A percentile compares a stretch with the other conserved stretches of the same genome.
phyloP scores from a whole-genome alignment of 257 asterid species.

The Nicotiana undulata region DNA sequence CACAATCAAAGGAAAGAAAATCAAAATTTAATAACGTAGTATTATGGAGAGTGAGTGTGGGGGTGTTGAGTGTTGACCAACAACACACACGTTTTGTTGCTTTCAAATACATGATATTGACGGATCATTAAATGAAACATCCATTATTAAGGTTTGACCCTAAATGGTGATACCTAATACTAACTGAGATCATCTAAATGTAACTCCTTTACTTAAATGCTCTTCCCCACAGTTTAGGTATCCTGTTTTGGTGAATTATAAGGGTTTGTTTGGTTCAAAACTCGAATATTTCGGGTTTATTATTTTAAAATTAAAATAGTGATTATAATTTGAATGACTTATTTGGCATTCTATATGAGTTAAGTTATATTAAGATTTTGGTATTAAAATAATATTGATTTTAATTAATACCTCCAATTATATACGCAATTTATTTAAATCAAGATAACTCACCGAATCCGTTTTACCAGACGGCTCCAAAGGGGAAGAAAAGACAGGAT shows the following conservation, averaged over 20 bases:
- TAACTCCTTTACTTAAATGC: not conserved
- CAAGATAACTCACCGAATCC: no score
- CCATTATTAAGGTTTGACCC: slow-evolving; percentile 27
- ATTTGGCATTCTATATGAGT: no score
- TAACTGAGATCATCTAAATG: not conserved
- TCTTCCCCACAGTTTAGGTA: not conserved
- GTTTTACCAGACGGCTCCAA: no score
- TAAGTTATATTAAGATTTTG: no score
- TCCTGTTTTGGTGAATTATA: not conserved
- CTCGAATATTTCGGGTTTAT: no score
- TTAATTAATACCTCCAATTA: no score
- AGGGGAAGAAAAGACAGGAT: not conserved
- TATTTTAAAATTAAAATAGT: no score
- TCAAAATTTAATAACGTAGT: not conserved
- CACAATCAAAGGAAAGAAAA: not conserved
- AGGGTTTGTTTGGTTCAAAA: no score
- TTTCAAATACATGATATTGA: slow-evolving; percentile 1
- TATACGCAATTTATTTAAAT: no score
- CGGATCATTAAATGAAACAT: slow-evolving; percentile 20
- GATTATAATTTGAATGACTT: no score
- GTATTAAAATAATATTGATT: no score
- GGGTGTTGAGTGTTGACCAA: not conserved
- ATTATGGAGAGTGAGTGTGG: not conserved
- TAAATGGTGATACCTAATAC: not conserved
- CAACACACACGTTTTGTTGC: not conserved